Conservation (phyloP, 2,329 filamentous ascomycete species). For the Nemania bipapillata region DNA sequence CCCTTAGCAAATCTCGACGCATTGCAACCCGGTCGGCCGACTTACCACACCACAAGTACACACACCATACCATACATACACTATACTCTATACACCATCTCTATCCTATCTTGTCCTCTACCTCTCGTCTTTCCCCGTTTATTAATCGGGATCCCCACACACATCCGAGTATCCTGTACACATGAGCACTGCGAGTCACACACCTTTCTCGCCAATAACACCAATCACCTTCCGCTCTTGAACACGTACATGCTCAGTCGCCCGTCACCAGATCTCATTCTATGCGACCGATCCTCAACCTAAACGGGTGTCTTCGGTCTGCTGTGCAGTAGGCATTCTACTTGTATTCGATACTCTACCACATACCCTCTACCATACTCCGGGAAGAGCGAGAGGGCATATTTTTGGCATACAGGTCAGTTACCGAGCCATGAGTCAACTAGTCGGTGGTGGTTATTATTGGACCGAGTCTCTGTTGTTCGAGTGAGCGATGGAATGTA, state of each 20-base stretch:
- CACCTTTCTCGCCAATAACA: conserved; percentile 33
- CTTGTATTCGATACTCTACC: not conserved
- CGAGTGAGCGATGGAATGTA: conserved; percentile 6
- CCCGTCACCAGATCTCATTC: conserved; percentile 31
- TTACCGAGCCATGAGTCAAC: not conserved
- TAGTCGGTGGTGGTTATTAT: not conserved
- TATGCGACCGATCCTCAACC: not conserved
- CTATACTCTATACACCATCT: not conserved
- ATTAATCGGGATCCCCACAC: conserved; percentile 28
- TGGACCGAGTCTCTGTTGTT: not conserved
- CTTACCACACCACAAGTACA: no score
- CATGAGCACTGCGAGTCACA: conserved; percentile 28
- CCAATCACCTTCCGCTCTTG: conserved; percentile 34
- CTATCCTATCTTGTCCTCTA: no score
- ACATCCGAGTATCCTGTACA: conserved; percentile 32
- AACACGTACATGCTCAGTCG: conserved; percentile 23
- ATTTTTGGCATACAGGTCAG: conserved; percentile 15
- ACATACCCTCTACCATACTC: conserved; percentile 2
- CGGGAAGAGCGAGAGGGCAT: not conserved
- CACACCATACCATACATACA: not conserved
- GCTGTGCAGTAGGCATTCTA: no score
- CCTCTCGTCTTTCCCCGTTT: conserved; percentile 1
- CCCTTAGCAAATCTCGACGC: conserved; percentile 40
- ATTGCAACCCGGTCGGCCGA: conserved; percentile 33
- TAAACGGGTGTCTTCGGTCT: not conserved